These are phyloP conservation scores for Clathrospora elynae DNA, from an alignment of 2,329 filamentous ascomycete genomes.

Conservation along the genomic window DNA sequence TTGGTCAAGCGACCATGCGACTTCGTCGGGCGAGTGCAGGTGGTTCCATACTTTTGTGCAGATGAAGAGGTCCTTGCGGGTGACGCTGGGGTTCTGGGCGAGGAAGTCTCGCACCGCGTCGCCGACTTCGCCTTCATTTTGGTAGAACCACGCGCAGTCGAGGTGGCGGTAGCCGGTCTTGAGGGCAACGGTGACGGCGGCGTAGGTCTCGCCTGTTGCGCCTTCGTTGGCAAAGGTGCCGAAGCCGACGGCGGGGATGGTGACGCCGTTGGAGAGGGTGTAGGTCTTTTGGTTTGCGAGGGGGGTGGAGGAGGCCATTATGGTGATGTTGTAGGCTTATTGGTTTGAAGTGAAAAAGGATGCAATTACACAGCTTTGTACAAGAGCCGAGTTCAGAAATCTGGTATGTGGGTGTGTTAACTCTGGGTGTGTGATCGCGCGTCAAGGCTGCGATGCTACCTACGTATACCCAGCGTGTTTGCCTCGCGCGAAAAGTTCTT, in stretches of 20 bases:
- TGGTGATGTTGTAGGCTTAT: constrained; percentile 17
- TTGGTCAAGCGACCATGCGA: constrained; percentile 64
- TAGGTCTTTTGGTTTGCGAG: constrained; percentile 51
- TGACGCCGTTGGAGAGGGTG: constrained; percentile 63
- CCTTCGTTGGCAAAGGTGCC: constrained; percentile 75
- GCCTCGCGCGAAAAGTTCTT: constrained; percentile 13
- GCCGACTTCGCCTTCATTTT: constrained; percentile 73
- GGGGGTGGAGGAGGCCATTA: constrained; percentile 30
- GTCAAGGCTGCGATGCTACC: constrained; percentile 9
- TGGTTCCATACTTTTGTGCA: constrained; percentile 73
- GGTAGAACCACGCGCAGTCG: constrained; percentile 73
- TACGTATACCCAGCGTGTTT: constrained; percentile 22
- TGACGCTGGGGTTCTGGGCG: constrained; percentile 59
- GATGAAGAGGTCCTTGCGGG: constrained; percentile 67
- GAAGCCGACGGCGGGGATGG: constrained; percentile 72
- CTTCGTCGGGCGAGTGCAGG: constrained; percentile 61
- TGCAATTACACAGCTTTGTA: not conserved
- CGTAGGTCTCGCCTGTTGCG: constrained; percentile 58
- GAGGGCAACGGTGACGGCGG: constrained; percentile 65
- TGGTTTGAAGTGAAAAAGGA: not conserved
- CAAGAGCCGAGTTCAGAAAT: no score
- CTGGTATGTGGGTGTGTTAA: no score
- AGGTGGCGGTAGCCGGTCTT: constrained; percentile 67
- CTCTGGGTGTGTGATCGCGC: constrained; percentile 2
- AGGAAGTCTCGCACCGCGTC: constrained; percentile 66